phyloP scores from a whole-genome alignment of 768 basidiomycete species.

The Pulveroboletus frians region DNA sequence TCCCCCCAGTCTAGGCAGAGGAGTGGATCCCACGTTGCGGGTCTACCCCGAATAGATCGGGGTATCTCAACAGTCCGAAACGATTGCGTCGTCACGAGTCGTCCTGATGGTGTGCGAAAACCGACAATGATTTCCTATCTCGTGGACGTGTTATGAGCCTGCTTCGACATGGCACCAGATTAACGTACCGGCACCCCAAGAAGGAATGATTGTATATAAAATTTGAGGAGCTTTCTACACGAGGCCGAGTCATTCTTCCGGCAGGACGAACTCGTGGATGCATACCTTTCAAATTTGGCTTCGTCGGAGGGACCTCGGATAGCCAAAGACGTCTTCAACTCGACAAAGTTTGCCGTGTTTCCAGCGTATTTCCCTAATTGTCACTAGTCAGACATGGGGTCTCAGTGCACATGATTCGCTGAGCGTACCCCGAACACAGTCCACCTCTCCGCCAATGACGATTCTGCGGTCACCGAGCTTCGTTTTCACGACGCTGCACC shows the following conservation, averaged over 20 bases:
- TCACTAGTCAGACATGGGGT: neutral
- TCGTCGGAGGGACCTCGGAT: slow-evolving; percentile 65
- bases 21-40: slow-evolving; percentile 71
- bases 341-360: slow-evolving; percentile 65
- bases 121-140: slow-evolving; percentile 78
- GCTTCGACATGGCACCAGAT: neutral
- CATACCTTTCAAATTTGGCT: slow-evolving; percentile 74
- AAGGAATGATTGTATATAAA: slow-evolving; percentile 88
- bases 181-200: slow-evolving; percentile 79
- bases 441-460: slow-evolving; percentile 86
- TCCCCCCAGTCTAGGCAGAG: slow-evolving; percentile 74
- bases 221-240: slow-evolving; percentile 80
- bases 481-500: slow-evolving; percentile 87
- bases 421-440: slow-evolving; percentile 71
- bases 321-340: slow-evolving; percentile 79
- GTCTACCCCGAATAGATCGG: slow-evolving; percentile 67
- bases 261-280: neutral
- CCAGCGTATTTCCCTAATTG: slow-evolving; percentile 55
- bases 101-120: slow-evolving; percentile 76
- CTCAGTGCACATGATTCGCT: neutral
- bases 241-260: neutral
- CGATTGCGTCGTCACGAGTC: slow-evolving; percentile 56
- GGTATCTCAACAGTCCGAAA: slow-evolving; percentile 81
- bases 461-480: slow-evolving; percentile 68
- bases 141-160: slow-evolving; percentile 2